Evolutionary conservation across 352 stramenopile species (phyloP).

Genomic region (Phytophthora tubulina): DNA sequence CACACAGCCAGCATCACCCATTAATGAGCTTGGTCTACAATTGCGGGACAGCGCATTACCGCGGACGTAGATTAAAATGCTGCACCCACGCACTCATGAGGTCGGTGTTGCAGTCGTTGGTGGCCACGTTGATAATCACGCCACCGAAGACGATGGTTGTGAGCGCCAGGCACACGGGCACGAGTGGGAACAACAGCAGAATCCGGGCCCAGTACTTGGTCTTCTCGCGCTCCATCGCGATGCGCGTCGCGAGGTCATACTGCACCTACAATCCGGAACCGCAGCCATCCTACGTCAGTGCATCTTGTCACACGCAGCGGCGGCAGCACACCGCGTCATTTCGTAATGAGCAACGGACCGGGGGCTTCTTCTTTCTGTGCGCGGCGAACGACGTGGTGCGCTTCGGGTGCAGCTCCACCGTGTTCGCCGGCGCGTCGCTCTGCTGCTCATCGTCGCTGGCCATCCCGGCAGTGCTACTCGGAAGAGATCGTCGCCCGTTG

Average conservation of each 20-base stretch:
- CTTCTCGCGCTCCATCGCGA: conserved; percentile 66
- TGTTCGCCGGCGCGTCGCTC: conserved; percentile 23
- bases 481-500: conserved; percentile 1
- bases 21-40: conserved; percentile 14
- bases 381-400: conserved; percentile 69
- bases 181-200: conserved; percentile 72
- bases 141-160: conserved; percentile 71
- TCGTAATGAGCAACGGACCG: conserved; percentile 23
- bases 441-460: conserved; percentile 14
- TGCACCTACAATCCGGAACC: conserved; percentile 35
- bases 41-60: conserved; percentile 6
- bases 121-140: conserved; percentile 77
- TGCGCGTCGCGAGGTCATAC: conserved; percentile 61
- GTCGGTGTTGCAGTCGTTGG: conserved; percentile 71
- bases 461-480: conserved; percentile 1
- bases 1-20: conserved; percentile 20
- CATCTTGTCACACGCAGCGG: conserved; percentile 4
- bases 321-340: conserved; percentile 2
- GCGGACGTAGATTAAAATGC: conserved; percentile 1
- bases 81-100: conserved; percentile 58
- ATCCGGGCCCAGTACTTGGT: conserved; percentile 79
- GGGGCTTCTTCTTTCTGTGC: conserved; percentile 55
- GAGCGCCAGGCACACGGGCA: conserved; percentile 63
- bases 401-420: conserved; percentile 65
- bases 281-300: conserved; percentile 25